Evolutionary conservation across 31 red algal genomes (phyloP).

Genomic region (Porphyra umbilicalis): DNA sequence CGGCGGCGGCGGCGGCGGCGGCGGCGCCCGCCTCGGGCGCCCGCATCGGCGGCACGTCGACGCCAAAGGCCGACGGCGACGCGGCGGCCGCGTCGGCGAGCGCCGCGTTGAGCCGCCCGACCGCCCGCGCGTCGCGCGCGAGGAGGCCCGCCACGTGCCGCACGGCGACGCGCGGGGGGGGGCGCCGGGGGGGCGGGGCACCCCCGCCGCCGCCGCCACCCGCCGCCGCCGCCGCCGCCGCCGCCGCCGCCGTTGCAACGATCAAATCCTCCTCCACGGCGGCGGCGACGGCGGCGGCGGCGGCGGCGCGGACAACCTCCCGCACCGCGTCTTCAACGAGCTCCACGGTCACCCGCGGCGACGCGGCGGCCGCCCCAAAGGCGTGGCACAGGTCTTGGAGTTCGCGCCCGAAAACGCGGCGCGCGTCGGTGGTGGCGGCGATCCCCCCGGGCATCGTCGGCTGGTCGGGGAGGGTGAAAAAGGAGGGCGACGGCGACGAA

Average conservation of each 20-base stretch:
- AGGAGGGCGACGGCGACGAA: background rate
- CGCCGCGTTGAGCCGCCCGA: slow-evolving; percentile 7
- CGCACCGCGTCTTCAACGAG: slow-evolving; percentile 59
- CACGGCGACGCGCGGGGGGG: background rate
- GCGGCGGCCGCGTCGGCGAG: background rate
- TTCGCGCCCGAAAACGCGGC: slow-evolving; percentile 45
- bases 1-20: background rate
- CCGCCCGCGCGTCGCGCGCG: slow-evolving; percentile 9
- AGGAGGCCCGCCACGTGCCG: slow-evolving; percentile 10
- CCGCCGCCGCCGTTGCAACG: background rate
- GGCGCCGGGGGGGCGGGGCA: background rate
- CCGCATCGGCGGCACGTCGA: background rate
- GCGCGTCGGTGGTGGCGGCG: background rate
- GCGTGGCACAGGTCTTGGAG: slow-evolving; percentile 75
- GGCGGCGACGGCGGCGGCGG: background rate
- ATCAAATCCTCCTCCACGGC: background rate
- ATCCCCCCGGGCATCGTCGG: background rate
- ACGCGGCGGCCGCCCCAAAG: slow-evolving; percentile 59
- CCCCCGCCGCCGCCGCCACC: background rate
- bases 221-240: background rate
- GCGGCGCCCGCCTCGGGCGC: background rate
- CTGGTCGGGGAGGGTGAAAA: background rate
- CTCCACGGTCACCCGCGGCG: slow-evolving; percentile 43
- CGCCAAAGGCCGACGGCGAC: background rate
- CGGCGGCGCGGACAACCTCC: slow-evolving; percentile 26